phyloP scores from a whole-genome alignment of 2,329 filamentous ascomycete genomes.

The Xylaria sp. region DNA sequence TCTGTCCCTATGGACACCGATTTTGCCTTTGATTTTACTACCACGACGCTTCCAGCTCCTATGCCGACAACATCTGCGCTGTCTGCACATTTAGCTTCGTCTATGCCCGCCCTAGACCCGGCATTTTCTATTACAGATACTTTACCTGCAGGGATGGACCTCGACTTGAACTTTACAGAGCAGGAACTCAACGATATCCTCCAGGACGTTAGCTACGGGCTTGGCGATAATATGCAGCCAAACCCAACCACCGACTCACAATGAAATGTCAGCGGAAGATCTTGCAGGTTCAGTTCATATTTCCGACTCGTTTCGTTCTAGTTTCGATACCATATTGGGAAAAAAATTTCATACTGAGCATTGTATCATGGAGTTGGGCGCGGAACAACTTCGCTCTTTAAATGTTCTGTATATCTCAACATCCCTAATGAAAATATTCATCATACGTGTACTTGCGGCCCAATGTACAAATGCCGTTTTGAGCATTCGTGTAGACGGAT shows the following conservation, averaged over 20 bases:
- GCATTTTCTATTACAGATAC: slow-evolving; percentile 26
- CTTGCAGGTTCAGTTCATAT: slow-evolving; percentile 31
- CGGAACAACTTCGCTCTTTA: slow-evolving; percentile 16
- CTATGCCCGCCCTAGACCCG: slow-evolving; percentile 11
- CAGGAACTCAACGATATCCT: slow-evolving; percentile 47
- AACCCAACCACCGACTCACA: slow-evolving; percentile 6
- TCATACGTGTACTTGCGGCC: neutral
- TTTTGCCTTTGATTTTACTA: slow-evolving; percentile 26
- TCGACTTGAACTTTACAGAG: slow-evolving; percentile 43
- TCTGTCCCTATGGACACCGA: slow-evolving; percentile 3
- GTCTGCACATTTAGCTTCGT: slow-evolving; percentile 28
- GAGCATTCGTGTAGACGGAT: neutral
- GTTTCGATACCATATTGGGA: slow-evolving; percentile 42
- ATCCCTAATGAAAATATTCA: slow-evolving; percentile 23
- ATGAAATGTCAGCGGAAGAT: slow-evolving; percentile 11
- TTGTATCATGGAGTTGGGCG: slow-evolving; percentile 12
- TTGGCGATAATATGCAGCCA: slow-evolving; percentile 26
- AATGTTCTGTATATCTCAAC: slow-evolving; percentile 11
- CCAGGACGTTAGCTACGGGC: slow-evolving; percentile 40
- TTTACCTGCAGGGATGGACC: slow-evolving; percentile 38
- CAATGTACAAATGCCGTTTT: neutral
- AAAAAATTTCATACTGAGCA: slow-evolving; percentile 13
- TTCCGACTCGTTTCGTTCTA: slow-evolving; percentile 23
- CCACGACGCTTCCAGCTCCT: slow-evolving; percentile 12
- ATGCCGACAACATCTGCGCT: slow-evolving; percentile 29